A percentile compares a stretch with the other conserved stretches of the same genome.
These are phyloP conservation scores for Pichia kluyveri DNA, from an alignment of 805 yeast species.

Conservation along the genomic window DNA sequence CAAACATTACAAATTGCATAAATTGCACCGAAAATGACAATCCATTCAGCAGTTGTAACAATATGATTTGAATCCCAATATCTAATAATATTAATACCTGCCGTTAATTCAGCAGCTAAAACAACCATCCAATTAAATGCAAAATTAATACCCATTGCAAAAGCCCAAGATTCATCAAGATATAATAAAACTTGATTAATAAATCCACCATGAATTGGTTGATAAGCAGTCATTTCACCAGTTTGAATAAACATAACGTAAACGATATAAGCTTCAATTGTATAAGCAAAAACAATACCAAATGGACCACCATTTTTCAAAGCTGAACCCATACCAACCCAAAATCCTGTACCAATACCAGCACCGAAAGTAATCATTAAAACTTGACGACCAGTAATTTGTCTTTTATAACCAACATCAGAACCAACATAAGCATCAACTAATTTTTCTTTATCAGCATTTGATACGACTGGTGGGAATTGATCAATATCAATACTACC, in stretches of 20 bases:
- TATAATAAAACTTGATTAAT: slow-evolving; percentile 30
- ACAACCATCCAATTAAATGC: slow-evolving; percentile 57
- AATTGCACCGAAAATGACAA: slow-evolving; percentile 41
- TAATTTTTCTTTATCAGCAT: slow-evolving; percentile 20
- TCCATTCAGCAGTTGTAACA: slow-evolving; percentile 50
- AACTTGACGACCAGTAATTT: slow-evolving; percentile 35
- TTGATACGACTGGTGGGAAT: slow-evolving; percentile 15
- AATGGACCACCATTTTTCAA: slow-evolving; percentile 38
- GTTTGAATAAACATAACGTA: slow-evolving; percentile 53
- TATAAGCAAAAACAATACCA: slow-evolving; percentile 45
- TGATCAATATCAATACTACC: slow-evolving; percentile 3
- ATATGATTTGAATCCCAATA: slow-evolving; percentile 40
- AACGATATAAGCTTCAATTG: slow-evolving; percentile 48
- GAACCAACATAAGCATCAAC: slow-evolving; percentile 10
- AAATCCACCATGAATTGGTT: slow-evolving; percentile 53
- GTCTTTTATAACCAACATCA: slow-evolving; percentile 26
- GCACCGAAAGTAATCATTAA: slow-evolving; percentile 78
- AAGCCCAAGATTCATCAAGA: slow-evolving; percentile 48
- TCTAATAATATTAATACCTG: slow-evolving; percentile 52
- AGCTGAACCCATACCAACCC: slow-evolving; percentile 48
- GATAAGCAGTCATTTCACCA: slow-evolving; percentile 58
- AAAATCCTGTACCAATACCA: slow-evolving; percentile 71
- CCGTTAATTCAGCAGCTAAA: slow-evolving; percentile 54
- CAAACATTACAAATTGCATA: slow-evolving; percentile 26
- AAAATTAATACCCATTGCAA: slow-evolving; percentile 56